Base-by-base conservation (phyloP, 164 flowering plant genomes). In the Stephania yunnanensis region DNA sequence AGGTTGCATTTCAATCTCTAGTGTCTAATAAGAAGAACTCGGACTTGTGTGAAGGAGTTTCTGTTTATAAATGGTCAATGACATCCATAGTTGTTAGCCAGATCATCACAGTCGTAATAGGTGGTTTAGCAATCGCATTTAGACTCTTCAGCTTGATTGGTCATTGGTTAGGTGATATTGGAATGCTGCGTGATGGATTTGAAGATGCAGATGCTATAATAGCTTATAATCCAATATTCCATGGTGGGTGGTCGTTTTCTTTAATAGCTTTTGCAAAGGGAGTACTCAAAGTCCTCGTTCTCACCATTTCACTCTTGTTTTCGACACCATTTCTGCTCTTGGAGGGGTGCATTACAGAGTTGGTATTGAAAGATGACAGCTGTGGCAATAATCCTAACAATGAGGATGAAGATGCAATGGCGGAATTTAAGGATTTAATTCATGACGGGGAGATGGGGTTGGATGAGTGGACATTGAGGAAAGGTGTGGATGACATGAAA, bases 21-120 rank as follows among this genome's bases (percentile, higher is more conserved):
- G 42, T 36, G 2, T 36, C 42, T 36, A 66, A 66, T 0, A 7
- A 46, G 25, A 25, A 25, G 29, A 25, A 25, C 25, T 1, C 45
- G 2, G 29, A n/a, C 5, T 70, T 70, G 20, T 46, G 53, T 7
- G 15, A 11, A 6, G 55, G 12, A 22, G 25, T 25, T 6, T 70
- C 72, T 46, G 72, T n/a, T 20, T 70, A 70, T 70, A 10, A 20
- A 15, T 70, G 72, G 71, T 68, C 71, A 36, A 9, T 68, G 19
- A 5, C 46, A 46, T 10, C 42, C 6, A 36, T 68, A 31, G 46
- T 68, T 31, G 48, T 31, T 17, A 31, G n/a, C 4, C 71, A 31
- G 20, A 31, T 68, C 42, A n/a, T 31, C 10, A 36, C 71, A 30
- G 12, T 68, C 19, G 4, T 36, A 19, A 5, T 36, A 31, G 71